phyloP scores from a whole-genome alignment of 768 basidiomycete genomes.

The Mycena amicta region DNA sequence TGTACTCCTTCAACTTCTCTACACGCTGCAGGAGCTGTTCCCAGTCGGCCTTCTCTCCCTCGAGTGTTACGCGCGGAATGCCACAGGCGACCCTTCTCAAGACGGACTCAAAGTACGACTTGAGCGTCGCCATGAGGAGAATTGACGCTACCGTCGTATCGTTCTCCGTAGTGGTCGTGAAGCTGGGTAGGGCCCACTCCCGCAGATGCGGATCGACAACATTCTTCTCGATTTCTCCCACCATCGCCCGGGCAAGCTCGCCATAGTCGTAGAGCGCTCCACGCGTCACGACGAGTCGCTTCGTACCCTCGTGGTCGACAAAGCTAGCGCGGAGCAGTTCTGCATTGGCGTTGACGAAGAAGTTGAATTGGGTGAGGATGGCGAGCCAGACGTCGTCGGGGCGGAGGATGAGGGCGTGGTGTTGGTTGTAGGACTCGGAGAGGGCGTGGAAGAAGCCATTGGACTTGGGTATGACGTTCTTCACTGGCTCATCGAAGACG shows the following conservation, averaged over 20 bases:
- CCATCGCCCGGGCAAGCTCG: too few relatives aligned
- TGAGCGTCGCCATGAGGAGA: constrained; percentile 30
- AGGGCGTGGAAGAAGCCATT: neutral
- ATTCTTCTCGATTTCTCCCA: constrained; percentile 28
- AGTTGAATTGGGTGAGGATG: too few relatives aligned
- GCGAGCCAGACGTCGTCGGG: too few relatives aligned
- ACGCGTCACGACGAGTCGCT: constrained; percentile 28
- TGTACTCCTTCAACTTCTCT: too few relatives aligned
- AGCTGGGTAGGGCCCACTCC: constrained; percentile 30
- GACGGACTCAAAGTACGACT: too few relatives aligned
- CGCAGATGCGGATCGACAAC: constrained; percentile 27
- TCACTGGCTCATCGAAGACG: too few relatives aligned
- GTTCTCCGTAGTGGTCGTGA: constrained; percentile 30
- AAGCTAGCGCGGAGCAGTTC: too few relatives aligned
- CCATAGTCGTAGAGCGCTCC: constrained; percentile 29
- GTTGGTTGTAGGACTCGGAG: neutral
- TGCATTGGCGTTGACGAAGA: too few relatives aligned
- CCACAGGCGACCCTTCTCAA: too few relatives aligned
- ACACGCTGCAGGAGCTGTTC: too few relatives aligned
- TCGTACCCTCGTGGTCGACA: too few relatives aligned
- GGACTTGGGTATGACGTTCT: neutral
- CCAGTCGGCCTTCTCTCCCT: constrained; percentile 27
- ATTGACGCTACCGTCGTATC: constrained; percentile 30
- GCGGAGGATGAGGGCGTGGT: neutral
- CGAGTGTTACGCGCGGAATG: too few relatives aligned